These are phyloP conservation scores for Myxozyma vanderwaltii DNA, from an alignment of 805 yeast genomes.

Conservation along the genomic window DNA sequence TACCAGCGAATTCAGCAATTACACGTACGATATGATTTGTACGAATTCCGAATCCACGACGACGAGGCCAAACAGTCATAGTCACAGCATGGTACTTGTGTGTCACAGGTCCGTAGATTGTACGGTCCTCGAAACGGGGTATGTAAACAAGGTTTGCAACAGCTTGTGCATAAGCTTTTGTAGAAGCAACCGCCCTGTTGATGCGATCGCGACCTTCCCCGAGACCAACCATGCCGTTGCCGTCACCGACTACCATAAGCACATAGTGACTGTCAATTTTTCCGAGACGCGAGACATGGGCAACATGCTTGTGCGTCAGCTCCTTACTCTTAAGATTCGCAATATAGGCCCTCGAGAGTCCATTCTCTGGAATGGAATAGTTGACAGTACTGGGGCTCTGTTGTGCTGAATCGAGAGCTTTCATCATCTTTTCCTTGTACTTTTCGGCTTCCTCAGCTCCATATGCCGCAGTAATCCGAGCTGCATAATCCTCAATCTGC, in stretches of 20 bases:
- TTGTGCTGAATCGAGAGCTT: too few species aligned
- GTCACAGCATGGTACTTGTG: constrained; percentile 85
- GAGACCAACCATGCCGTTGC: constrained; percentile 88
- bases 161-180: constrained; percentile 91
- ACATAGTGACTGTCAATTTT: constrained; percentile 81
- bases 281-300: constrained; percentile 91
- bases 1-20: constrained; percentile 90
- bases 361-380: not conserved
- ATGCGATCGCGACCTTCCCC: constrained; percentile 92
- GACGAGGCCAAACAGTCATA: constrained; percentile 78
- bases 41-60: constrained; percentile 67
- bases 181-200: constrained; percentile 70
- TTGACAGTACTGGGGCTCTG: too few species aligned
- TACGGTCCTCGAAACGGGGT: constrained; percentile 88
- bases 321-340: not conserved
- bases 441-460: too few species aligned
- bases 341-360: constrained; percentile 14
- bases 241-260: constrained; percentile 87
- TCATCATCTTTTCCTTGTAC: too few species aligned
- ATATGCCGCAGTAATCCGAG: too few species aligned
- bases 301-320: constrained; percentile 60
- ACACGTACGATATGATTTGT: constrained; percentile 89
- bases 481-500: constrained; percentile 2
- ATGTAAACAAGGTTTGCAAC: constrained; percentile 78
- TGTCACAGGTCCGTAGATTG: constrained; percentile 81